Conservation (phyloP, 352 stramenopile species). For the Phytophthora uliginosa region DNA sequence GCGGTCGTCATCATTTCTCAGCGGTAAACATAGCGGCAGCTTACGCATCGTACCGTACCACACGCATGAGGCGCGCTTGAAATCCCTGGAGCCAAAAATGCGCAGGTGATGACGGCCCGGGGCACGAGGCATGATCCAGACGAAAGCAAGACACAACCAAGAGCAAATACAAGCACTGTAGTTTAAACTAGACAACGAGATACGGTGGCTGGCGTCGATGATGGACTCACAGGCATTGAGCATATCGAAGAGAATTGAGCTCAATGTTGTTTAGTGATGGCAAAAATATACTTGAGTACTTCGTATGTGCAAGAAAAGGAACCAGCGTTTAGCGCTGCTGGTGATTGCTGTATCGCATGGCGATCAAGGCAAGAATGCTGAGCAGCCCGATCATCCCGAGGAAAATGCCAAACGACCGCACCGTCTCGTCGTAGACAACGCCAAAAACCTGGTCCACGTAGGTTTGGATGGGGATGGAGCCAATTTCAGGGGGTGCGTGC, state of each 20-base stretch:
- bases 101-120: slow-evolving; percentile 11
- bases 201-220: too few relatives aligned
- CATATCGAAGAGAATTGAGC: too few relatives aligned
- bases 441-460: slow-evolving; percentile 41
- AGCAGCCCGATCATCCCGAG: slow-evolving; percentile 39
- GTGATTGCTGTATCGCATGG: slow-evolving; percentile 50
- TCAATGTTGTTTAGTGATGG: too few relatives aligned
- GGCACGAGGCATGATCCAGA: slow-evolving; percentile 8
- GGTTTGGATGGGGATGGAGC: slow-evolving; percentile 31
- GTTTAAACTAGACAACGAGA: too few relatives aligned
- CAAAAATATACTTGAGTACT: too few relatives aligned
- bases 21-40: slow-evolving; percentile 6
- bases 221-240: too few relatives aligned
- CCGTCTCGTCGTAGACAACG: slow-evolving; percentile 40
- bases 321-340: slow-evolving; percentile 21
- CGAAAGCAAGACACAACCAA: not conserved
- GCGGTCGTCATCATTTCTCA: slow-evolving; percentile 8
- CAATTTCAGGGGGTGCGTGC: slow-evolving; percentile 26
- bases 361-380: slow-evolving; percentile 37
- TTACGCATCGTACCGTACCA: slow-evolving; percentile 16
- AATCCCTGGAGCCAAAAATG: slow-evolving; percentile 13
- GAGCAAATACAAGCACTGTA: too few relatives aligned
- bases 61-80: not conserved
- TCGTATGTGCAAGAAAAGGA: not conserved
- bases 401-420: slow-evolving; percentile 27